These are phyloP conservation scores for Coemansia sp. DNA, from an alignment of 192 early-diverging fungal genomes.

Conservation along the genomic window DNA sequence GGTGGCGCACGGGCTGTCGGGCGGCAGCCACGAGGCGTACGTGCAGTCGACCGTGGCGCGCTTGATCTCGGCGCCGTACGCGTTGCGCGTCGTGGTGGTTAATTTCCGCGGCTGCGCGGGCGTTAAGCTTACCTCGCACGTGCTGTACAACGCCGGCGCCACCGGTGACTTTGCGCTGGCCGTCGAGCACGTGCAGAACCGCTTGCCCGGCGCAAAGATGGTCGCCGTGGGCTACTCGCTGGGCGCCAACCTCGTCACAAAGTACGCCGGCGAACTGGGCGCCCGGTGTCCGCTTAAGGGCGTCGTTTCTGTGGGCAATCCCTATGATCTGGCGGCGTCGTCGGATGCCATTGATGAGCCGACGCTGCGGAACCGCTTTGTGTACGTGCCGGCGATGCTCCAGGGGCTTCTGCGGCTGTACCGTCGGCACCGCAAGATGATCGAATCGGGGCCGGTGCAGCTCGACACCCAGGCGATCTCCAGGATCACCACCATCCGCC, in stretches of 20 bases:
- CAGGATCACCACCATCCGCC: constrained; percentile 59
- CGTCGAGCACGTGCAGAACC: constrained; percentile 40
- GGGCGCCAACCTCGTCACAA: constrained; percentile 89
- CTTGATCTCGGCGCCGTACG: constrained; percentile 57
- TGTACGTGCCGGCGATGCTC: constrained; percentile 63
- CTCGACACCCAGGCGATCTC: constrained; percentile 57
- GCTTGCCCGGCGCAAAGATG: constrained; percentile 63
- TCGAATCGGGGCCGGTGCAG: constrained; percentile 40
- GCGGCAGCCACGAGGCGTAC: constrained; percentile 89
- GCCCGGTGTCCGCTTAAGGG: constrained; percentile 70
- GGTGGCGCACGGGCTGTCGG: constrained; percentile 87
- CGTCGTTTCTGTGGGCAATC: constrained; percentile 80
- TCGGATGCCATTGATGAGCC: constrained; percentile 51
- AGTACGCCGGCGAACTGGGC: constrained; percentile 84
- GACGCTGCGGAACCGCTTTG: constrained; percentile 53
- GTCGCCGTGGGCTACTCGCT: constrained; percentile 87
- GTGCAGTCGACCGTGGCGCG: constrained; percentile 69
- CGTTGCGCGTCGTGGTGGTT: constrained; percentile 76
- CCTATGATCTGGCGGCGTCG: constrained; percentile 71
- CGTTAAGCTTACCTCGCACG: constrained; percentile 70
- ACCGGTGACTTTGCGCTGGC: constrained; percentile 70
- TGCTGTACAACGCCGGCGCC: constrained; percentile 78
- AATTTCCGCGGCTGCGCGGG: constrained; percentile 90
- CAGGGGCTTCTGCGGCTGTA: constrained; percentile 55
- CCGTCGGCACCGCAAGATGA: constrained; percentile 49